These are phyloP conservation scores for Tricholoma terreum DNA, from an alignment of 768 basidiomycete genomes.

Conservation along the genomic window DNA sequence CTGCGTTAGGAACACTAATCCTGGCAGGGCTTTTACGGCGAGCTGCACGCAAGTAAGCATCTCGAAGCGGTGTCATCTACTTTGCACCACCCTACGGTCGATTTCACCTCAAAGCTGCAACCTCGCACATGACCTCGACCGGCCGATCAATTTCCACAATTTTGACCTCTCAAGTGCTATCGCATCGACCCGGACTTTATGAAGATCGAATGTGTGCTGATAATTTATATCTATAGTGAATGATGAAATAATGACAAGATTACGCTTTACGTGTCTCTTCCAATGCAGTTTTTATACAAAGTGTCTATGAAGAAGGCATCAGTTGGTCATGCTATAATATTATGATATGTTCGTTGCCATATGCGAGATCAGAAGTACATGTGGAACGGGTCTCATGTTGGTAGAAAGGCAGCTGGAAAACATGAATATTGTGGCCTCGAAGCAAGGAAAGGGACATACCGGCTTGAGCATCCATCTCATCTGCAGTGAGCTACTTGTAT, in stretches of 20 bases:
- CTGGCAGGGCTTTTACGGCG: slow-evolving; percentile 82
- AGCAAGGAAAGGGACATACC: slow-evolving; percentile 40
- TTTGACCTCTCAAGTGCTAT: too few species aligned
- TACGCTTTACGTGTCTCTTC: neutral
- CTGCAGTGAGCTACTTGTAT: slow-evolving; percentile 41
- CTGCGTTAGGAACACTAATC: slow-evolving; percentile 76
- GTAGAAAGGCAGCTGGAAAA: slow-evolving; percentile 54
- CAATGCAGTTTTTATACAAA: slow-evolving; percentile 1
- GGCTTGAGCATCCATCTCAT: slow-evolving; percentile 70
- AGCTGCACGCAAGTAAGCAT: slow-evolving; percentile 54
- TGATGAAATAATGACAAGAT: neutral
- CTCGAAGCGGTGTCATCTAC: neutral
- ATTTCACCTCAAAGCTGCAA: neutral
- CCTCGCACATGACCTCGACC: neutral
- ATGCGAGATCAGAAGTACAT: neutral
- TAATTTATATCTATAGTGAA: slow-evolving; percentile 8
- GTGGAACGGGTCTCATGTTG: slow-evolving; percentile 39
- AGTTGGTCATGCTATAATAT: neutral
- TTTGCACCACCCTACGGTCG: neutral
- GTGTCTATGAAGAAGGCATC: neutral
- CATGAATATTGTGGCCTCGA: slow-evolving; percentile 5
- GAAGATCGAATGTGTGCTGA: neutral
- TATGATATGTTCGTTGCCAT: neutral
- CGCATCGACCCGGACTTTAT: neutral
- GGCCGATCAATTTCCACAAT: too few species aligned